Conservation (phyloP, 2,329 filamentous ascomycete species). For the Plectosphaerella plurivora region DNA sequence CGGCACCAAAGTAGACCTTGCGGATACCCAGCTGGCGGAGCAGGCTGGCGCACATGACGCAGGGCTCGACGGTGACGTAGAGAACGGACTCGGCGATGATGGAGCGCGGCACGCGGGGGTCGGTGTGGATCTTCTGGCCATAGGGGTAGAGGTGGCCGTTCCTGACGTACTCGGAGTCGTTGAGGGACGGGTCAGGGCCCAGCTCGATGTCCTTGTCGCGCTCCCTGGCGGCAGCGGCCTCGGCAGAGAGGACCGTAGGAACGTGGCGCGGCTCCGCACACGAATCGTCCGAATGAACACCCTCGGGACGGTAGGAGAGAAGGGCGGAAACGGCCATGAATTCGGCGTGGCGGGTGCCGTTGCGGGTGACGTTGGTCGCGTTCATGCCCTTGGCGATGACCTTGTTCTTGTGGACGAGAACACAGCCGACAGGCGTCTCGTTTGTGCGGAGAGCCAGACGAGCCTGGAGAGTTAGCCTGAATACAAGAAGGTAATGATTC, state of each 20-base stretch:
- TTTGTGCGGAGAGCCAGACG: conserved; percentile 78
- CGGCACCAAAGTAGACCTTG: conserved; percentile 89
- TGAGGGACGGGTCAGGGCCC: conserved; percentile 19
- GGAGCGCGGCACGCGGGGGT: conserved; percentile 56
- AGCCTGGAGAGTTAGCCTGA: conserved; percentile 48
- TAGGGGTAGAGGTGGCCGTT: conserved; percentile 57
- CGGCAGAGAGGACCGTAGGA: conserved; percentile 11
- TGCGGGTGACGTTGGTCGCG: conserved; percentile 84
- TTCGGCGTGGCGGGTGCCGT: conserved; percentile 93
- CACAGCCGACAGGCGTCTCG: conserved; percentile 95
- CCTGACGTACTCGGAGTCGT: conserved; percentile 47
- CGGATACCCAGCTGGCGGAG: conserved; percentile 84
- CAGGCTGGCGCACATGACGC: conserved; percentile 96
- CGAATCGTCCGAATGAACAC: conserved; percentile 5
- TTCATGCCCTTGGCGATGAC: conserved; percentile 94
- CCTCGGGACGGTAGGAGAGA: conserved; percentile 34
- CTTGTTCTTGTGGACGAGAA: conserved; percentile 74
- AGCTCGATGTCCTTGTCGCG: conserved; percentile 19
- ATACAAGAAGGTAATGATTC: not conserved
- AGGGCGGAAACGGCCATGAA: conserved; percentile 75
- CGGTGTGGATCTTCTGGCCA: conserved; percentile 53
- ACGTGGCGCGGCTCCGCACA: conserved; percentile 12
- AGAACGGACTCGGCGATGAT: conserved; percentile 70
- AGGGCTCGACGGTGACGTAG: conserved; percentile 97
- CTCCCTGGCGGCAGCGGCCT: conserved; percentile 4